Evolutionary conservation across 768 basidiomycete genomes (phyloP).

Genomic region (Tylopilus balloui): DNA sequence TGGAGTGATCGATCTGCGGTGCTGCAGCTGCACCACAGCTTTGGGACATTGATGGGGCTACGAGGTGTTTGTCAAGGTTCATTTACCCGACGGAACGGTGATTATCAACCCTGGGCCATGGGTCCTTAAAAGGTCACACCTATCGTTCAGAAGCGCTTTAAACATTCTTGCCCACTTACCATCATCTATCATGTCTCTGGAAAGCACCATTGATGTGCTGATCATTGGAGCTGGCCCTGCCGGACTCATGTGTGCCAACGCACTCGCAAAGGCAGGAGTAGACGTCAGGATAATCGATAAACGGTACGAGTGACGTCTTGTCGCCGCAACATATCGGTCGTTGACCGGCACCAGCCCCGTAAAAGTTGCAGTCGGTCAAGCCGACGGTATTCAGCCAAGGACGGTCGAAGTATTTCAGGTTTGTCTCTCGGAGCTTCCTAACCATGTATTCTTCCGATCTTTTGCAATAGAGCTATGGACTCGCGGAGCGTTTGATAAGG

Average conservation of each 20-base stretch:
- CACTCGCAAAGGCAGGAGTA: conserved; percentile 39
- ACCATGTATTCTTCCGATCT: not conserved
- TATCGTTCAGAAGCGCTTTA: too few species aligned
- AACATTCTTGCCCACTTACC: too few species aligned
- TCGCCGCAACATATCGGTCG: not conserved
- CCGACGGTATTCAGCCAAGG: conserved; percentile 53
- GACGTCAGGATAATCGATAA: conserved; percentile 47
- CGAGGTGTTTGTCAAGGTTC: too few species aligned
- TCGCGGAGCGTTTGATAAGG: conserved; percentile 58
- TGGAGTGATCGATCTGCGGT: too few species aligned
- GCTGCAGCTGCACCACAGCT: too few species aligned
- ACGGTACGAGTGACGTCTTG: conserved; percentile 27
- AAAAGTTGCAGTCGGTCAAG: conserved; percentile 45
- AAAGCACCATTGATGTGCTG: conserved; percentile 42
- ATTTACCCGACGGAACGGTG: too few species aligned
- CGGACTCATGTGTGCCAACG: conserved; percentile 66
- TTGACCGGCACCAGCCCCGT: conserved; percentile 32
- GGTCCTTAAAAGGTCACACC: too few species aligned
- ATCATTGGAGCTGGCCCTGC: conserved; percentile 48
- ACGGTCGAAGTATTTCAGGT: conserved; percentile 54
- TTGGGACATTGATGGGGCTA: too few species aligned
- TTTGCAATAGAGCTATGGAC: conserved; percentile 63
- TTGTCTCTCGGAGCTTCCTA: not conserved
- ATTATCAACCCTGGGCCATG: too few species aligned
- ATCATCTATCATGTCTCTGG: conserved; percentile 14